Base-by-base conservation (phyloP, 164 flowering plant species). In the Sextonia rubra region DNA sequence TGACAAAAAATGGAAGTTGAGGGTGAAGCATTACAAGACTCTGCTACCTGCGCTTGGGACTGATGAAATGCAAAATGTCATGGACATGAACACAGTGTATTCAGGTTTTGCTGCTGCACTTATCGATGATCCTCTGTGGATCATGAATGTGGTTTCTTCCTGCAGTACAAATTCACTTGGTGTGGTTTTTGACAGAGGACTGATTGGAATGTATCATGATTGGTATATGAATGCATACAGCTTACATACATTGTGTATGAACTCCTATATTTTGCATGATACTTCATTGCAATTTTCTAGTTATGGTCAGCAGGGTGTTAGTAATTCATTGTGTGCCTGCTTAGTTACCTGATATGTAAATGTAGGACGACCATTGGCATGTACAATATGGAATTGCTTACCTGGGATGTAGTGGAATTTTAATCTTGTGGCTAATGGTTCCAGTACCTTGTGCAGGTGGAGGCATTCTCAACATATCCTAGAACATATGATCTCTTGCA, bases 391-490 rank as follows among this genome's bases (percentile, higher is more conserved):
- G 18, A 30, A 30, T 1, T 30, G 32, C 32, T 30, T 49, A 12
- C 9, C 56, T 49, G 18, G 5, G 22, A 27, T 27, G 17, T 20
- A 9, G 3, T 55, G 17, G 22, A 44, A 47, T 30, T 30, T 30
- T 22, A 2, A 22, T 60, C 30, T 37, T 71, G 2, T 17, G 20
- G 6, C 12, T 49, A 12, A 49, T 49, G 17, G 18, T 49, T 49
- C 18, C 56, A 12, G 14, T 49, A 8, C 5, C 18, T 76, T 71
- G 78, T 60, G 66, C 69, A 95, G 99, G 97, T 93, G 99, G 99
- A 95, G 82, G 96, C 98, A 25, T 95, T 95, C 79, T 95, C 99
- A 5, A 93, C 99, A 24, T 93, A 95, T 80, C 99, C 99, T 73
- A 84, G 99, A 77, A 95, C 98, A 2, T 95, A 95, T 71, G 98